Base-by-base conservation (phyloP, 345 rosid genomes). In the Salix caprea region DNA sequence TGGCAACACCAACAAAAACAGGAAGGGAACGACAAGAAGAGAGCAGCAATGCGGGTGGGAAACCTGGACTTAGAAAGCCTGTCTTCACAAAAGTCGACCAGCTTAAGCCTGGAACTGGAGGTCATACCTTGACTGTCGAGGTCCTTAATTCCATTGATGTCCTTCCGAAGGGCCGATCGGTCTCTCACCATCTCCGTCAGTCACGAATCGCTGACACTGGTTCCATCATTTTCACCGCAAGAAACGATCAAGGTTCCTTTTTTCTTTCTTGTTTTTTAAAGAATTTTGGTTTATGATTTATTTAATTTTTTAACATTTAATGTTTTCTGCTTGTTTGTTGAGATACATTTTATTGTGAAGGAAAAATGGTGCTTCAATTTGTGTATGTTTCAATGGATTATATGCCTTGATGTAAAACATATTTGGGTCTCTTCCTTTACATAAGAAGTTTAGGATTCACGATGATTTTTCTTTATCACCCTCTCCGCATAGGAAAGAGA, bases 11-110 rank as follows among this genome's bases (percentile, higher is more conserved):
- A 9, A 11, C 50, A 9, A 11, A 56, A n/a, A 23, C 28, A 56
- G 26, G 5, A 23, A n/a, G 3, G 24, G 62, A 56, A 1, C 62
- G 9, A 3, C 62, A 56, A n/a, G 26, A 56, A 11, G 62, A 56
- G 62, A 56, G 62, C 11, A 56, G 62, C 62, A 56, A n/a, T 56
- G 62, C 62, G 28, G 23, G 62, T 56, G 62, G 26, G 11, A 84
- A 77, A 58, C 78, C 82, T 8, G 85, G 71, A 39, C 72, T 79
- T 28, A 82, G 88, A 65, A 80, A 85, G 79, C 90, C 90, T 12
- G 87, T 83, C 75, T 85, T 87, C 83, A 77, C 68, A 61, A 85
- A 85, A 74, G 83, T 85, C 50, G 86, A 87, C 52, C 87, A 82
- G 39, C 87, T 87, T 8, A 76, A 68, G 67, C 90, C 90, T 0